Percentiles rank a stretch among this genome's conserved stretches.
These are phyloP conservation scores for Coleophoma cylindrospora DNA, from an alignment of 2,329 filamentous ascomycete species.

Conservation along the genomic window DNA sequence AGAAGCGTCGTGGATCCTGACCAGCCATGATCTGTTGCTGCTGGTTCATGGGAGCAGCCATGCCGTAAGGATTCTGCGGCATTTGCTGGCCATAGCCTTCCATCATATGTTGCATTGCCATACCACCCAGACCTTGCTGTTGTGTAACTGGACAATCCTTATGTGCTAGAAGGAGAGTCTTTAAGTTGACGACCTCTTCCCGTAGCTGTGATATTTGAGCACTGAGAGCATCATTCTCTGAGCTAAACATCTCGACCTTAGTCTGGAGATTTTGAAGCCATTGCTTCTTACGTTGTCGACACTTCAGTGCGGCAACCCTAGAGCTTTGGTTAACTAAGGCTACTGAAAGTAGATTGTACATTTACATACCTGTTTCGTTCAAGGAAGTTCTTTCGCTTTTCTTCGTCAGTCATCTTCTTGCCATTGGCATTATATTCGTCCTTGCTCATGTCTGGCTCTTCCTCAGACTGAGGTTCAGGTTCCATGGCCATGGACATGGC, in stretches of 20 bases:
- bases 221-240: conserved; percentile 84
- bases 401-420: conserved; percentile 95
- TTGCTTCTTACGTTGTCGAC: conserved; percentile 96
- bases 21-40: conserved; percentile 8
- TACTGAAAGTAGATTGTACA: no score
- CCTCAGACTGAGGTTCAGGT: conserved; percentile 27
- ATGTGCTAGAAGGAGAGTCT: conserved; percentile 86
- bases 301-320: conserved; percentile 94
- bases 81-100: conserved; percentile 8
- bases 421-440: conserved; percentile 54
- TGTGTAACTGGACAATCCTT: conserved; percentile 95
- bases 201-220: conserved; percentile 78
- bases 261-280: conserved; percentile 93
- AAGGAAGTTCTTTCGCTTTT: conserved; percentile 97
- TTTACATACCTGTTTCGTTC: conserved; percentile 81
- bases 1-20: conserved; percentile 43
- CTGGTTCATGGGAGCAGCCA: conserved; percentile 25
- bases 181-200: conserved; percentile 92
- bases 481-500: conserved; percentile 14
- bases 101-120: conserved; percentile 40
- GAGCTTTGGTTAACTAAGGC: no score
- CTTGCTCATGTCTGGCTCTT: conserved; percentile 43
- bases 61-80: conserved; percentile 55
- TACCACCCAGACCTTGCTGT: conserved; percentile 57
- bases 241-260: conserved; percentile 90